Evolutionary conservation across 2,329 filamentous ascomycete species (phyloP).

Genomic region (Mollisia scopiformis): DNA sequence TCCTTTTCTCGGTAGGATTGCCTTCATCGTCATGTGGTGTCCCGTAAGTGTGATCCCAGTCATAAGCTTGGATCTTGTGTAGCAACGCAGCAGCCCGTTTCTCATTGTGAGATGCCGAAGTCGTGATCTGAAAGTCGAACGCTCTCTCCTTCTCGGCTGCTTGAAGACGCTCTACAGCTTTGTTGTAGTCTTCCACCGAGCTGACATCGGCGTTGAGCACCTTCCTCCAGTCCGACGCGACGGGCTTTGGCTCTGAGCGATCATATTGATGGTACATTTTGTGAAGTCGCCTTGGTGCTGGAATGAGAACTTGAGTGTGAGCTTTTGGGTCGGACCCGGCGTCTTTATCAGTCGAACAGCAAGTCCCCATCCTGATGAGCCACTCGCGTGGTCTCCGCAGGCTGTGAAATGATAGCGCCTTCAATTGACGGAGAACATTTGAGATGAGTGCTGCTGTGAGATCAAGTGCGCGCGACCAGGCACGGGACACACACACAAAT

Average conservation of each 20-base stretch:
- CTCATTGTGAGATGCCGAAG: slow-evolving; percentile 30
- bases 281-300: slow-evolving; percentile 25
- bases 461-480: too few relatives aligned
- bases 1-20: slow-evolving; percentile 24
- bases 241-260: slow-evolving; percentile 15
- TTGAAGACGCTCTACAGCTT: slow-evolving; percentile 26
- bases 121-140: slow-evolving; percentile 34
- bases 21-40: slow-evolving; percentile 22
- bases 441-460: neutral
- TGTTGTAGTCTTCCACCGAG: slow-evolving; percentile 26
- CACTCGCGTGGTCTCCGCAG: neutral
- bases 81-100: slow-evolving; percentile 33
- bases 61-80: slow-evolving; percentile 31
- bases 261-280: slow-evolving; percentile 32
- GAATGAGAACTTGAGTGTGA: slow-evolving; percentile 18
- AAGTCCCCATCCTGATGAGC: too few relatives aligned
- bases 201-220: slow-evolving; percentile 19
- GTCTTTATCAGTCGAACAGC: slow-evolving; percentile 33
- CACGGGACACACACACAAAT: too few relatives aligned
- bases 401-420: neutral
- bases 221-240: slow-evolving; percentile 17
- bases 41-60: slow-evolving; percentile 33
- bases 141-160: slow-evolving; percentile 29
- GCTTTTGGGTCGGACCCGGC: slow-evolving; percentile 31
- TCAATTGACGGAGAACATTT: neutral